A percentile compares a stretch with the other conserved stretches of the same genome.
phyloP scores from a whole-genome alignment of 306 rosid genomes.

The Quercus cerris region DNA sequence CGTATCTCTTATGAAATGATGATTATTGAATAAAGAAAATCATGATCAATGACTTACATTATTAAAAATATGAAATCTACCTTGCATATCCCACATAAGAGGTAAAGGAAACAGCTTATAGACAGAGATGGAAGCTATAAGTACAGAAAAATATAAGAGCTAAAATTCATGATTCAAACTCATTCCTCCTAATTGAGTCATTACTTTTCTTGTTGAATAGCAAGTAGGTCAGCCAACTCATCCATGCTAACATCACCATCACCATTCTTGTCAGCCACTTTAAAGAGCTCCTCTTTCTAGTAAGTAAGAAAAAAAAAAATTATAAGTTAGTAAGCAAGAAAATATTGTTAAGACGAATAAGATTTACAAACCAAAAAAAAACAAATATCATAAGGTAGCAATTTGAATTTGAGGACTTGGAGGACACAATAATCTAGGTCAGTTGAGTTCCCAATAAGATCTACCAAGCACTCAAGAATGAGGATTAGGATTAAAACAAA shows the following conservation, averaged over 20 bases:
- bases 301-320: slow-evolving; percentile 27
- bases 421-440: neutral
- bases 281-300: slow-evolving; percentile 90
- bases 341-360: slow-evolving; percentile 21
- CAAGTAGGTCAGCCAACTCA: slow-evolving; percentile 87
- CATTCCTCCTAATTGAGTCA: slow-evolving; percentile 8
- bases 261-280: slow-evolving; percentile 84
- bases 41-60: neutral
- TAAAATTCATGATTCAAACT: slow-evolving; percentile 7
- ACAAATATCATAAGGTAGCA: slow-evolving; percentile 9
- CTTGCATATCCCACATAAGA: neutral
- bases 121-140: neutral
- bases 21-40: neutral
- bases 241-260: slow-evolving; percentile 89
- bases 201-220: slow-evolving; percentile 92
- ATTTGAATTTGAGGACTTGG: slow-evolving; percentile 10
- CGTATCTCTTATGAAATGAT: neutral
- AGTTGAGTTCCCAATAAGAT: neutral
- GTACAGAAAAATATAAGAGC: slow-evolving; percentile 7
- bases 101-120: neutral
- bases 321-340: slow-evolving; percentile 21
- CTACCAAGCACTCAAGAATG: neutral
- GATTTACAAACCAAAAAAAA: neutral
- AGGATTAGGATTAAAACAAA: slow-evolving; percentile 20
- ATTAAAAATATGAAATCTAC: neutral